Conservation (phyloP, 495 filamentous ascomycete genomes). For the Penicillium coprophilum region DNA sequence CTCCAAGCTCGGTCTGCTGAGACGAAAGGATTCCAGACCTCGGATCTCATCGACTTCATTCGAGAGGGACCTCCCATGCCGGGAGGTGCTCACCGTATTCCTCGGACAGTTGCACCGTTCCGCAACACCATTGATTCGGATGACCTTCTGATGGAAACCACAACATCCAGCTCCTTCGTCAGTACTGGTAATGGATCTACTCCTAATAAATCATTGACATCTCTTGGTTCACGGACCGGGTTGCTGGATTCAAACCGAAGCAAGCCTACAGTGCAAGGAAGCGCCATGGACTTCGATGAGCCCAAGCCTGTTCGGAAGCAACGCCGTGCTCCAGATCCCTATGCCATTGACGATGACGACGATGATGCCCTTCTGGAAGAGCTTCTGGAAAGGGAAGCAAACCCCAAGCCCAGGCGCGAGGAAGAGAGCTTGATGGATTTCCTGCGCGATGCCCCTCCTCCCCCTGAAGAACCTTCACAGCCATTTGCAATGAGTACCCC, state of each 20-base stretch:
- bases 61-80: slow-evolving; percentile 69
- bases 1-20: slow-evolving; percentile 73
- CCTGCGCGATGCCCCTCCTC: slow-evolving; percentile 77
- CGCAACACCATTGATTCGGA: slow-evolving; percentile 83
- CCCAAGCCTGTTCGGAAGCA: slow-evolving; percentile 58
- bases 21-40: slow-evolving; percentile 62
- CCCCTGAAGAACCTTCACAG: slow-evolving; percentile 58
- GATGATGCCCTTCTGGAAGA: slow-evolving; percentile 74
- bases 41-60: slow-evolving; percentile 93
- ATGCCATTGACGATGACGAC: slow-evolving; percentile 84
- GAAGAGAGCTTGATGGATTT: slow-evolving; percentile 85
- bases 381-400: slow-evolving; percentile 33
- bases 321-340: slow-evolving; percentile 80
- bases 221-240: slow-evolving; percentile 58
- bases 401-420: slow-evolving; percentile 46
- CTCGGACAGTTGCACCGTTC: slow-evolving; percentile 82
- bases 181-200: slow-evolving; percentile 46
- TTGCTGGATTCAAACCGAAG: slow-evolving; percentile 48
- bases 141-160: slow-evolving; percentile 53
- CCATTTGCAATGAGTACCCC: slow-evolving; percentile 29
- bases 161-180: slow-evolving; percentile 36
- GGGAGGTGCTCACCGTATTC: slow-evolving; percentile 62
- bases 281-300: slow-evolving; percentile 25
- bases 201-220: slow-evolving; percentile 48
- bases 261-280: slow-evolving; percentile 19